phyloP scores from a whole-genome alignment of 176 grass and related monocot species.

The Triticum dicoccoides region DNA sequence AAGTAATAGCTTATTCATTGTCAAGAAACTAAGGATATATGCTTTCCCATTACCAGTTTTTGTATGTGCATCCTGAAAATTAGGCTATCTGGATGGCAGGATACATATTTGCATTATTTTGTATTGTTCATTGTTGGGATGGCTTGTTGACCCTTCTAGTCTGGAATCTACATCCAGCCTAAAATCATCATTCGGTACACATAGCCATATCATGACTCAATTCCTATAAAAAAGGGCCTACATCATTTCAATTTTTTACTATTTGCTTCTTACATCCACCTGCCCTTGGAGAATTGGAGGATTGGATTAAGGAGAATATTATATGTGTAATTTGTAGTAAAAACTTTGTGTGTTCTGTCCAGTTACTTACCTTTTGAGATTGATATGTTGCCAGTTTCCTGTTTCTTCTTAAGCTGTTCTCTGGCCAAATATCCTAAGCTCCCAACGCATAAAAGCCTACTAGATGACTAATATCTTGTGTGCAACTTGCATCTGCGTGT shows the following conservation, averaged over 20 bases:
- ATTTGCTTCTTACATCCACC: neutral
- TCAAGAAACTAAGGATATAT: neutral
- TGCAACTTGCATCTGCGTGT: neutral
- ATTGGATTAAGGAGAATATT: neutral
- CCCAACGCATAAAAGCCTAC: neutral
- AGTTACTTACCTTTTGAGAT: neutral
- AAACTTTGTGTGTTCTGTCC: neutral
- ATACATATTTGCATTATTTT: neutral
- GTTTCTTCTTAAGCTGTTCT: neutral
- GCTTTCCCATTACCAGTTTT: neutral
- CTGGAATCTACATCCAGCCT: neutral
- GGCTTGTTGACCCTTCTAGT: neutral
- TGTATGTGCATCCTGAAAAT: neutral
- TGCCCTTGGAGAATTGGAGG: neutral
- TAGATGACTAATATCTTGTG: neutral
- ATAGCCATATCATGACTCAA: neutral
- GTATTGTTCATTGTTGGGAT: neutral
- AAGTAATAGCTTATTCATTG: neutral
- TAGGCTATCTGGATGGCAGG: neutral
- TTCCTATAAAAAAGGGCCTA: neutral
- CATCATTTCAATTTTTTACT: neutral
- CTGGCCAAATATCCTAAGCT: too few species aligned
- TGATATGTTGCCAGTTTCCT: neutral
- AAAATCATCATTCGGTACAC: neutral
- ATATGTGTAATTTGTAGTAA: neutral